Base-by-base conservation (phyloP, 2,329 filamentous ascomycete genomes). In the Annulohypoxylon truncatum region DNA sequence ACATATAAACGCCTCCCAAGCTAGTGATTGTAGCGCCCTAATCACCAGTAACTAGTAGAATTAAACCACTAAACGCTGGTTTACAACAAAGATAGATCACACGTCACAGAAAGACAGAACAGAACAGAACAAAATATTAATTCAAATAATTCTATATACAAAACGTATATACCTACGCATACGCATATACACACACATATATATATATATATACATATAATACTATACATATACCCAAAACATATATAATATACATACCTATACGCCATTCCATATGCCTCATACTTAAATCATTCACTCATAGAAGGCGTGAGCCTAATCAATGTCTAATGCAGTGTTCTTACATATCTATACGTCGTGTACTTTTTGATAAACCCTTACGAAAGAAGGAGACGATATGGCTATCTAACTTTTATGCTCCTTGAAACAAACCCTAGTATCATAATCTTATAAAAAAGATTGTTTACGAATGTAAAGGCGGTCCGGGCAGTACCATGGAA, bases 231-330 rank as follows among this genome's bases (percentile, higher is more conserved):
- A 35, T 35, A 35, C 6, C n/a, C 13, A n/a, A 15, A n/a, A 35
- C 33, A 35, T 35, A 38, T 10, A 31, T 31, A 31, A 31, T n/a
- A 38, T 15, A 38, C 35, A 38, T 38, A 38, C n/a, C n/a, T 4
- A 57, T 61, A 70, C 61, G 63, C 42, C 52, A 51, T 51, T 50
- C 65, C 56, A 57, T 59, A 66, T 66, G 44, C 61, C 63, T 71
- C 65, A 35, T 62, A 68, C 66, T 40, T 69, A 67, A 69, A 67
- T 74, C 73, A 75, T 77, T 76, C 76, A 79, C 76, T 75, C 75
- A 73, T 76, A 56, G 72, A 54, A 52, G 74, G 74, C 74, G 66
- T 66, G 74, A 72, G 72, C 76, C 75, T 38, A 70, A 68, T 57
- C 40, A 66, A 47, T 57, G 58, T 74, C 75, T 77, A 72, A 73